A percentile compares a stretch with the other conserved stretches of the same genome.
Evolutionary conservation across 768 basidiomycete genomes (phyloP).

Genomic region (Auriscalpium microsporum): DNA sequence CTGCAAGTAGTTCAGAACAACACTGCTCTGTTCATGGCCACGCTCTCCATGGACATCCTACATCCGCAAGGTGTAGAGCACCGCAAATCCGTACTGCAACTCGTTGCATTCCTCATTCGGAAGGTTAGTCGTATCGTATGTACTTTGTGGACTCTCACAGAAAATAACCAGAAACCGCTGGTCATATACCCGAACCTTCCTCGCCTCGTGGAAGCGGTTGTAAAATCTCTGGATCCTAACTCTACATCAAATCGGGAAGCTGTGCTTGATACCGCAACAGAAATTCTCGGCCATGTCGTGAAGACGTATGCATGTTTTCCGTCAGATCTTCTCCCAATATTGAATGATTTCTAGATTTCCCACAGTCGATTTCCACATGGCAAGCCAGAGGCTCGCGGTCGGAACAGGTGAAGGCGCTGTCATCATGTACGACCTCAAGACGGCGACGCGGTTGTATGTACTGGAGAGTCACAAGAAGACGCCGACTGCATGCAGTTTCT

Average conservation of each 20-base stretch:
- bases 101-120: slow-evolving; percentile 87
- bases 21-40: slow-evolving; percentile 90
- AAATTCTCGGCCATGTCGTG: slow-evolving; percentile 92
- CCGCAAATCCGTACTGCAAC: slow-evolving; percentile 82
- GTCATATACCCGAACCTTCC: slow-evolving; percentile 81
- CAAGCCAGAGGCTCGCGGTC: slow-evolving; percentile 81
- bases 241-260: slow-evolving; percentile 68
- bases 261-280: slow-evolving; percentile 84
- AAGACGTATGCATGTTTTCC: slow-evolving; percentile 53
- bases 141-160: neutral
- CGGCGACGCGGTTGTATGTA: slow-evolving; percentile 89
- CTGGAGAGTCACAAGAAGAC: slow-evolving; percentile 83
- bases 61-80: slow-evolving; percentile 67
- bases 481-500: slow-evolving; percentile 82
- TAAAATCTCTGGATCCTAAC: slow-evolving; percentile 93
- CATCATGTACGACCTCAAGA: slow-evolving; percentile 94
- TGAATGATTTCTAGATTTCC: slow-evolving; percentile 53
- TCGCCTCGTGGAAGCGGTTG: slow-evolving; percentile 86
- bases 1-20: slow-evolving; percentile 77
- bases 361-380: slow-evolving; percentile 86
- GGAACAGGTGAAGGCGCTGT: slow-evolving; percentile 93
- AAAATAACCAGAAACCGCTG: slow-evolving; percentile 57
- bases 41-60: slow-evolving; percentile 82
- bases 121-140: slow-evolving; percentile 42
- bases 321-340: neutral